Conservation (phyloP, 1,284 basidiomycete genomes). For the Apiotrichum porosum region DNA sequence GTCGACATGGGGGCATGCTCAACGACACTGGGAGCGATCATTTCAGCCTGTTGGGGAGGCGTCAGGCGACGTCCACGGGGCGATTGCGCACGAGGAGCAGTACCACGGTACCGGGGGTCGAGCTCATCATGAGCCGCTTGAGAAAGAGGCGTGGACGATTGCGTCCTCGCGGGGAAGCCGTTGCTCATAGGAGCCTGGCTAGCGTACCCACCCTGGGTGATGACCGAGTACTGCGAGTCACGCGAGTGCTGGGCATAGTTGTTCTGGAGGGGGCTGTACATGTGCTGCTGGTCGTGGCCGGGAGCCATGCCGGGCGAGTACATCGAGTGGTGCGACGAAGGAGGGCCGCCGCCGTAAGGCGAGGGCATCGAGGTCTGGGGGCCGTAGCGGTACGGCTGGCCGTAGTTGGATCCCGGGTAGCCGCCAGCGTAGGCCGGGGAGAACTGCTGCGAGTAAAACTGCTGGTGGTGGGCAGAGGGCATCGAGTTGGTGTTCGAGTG, state of each 20-base stretch:
- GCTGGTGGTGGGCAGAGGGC: slow-evolving; percentile 28
- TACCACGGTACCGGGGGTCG: slow-evolving; percentile 21
- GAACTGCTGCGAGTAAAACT: slow-evolving; percentile 30
- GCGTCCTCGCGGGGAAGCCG: slow-evolving; percentile 39
- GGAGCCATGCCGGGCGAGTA: slow-evolving; percentile 31
- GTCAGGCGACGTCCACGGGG: slow-evolving; percentile 25
- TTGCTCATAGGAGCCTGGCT: slow-evolving; percentile 31
- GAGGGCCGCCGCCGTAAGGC: slow-evolving; percentile 26
- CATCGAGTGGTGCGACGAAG: slow-evolving; percentile 27
- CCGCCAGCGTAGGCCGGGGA: slow-evolving; percentile 30
- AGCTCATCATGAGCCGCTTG: slow-evolving; percentile 23
- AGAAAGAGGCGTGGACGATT: slow-evolving; percentile 36
- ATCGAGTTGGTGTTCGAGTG: slow-evolving; percentile 36
- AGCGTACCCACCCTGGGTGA: slow-evolving; percentile 30
- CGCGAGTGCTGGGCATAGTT: slow-evolving; percentile 36
- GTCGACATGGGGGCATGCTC: slow-evolving; percentile 26
- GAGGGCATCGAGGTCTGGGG: slow-evolving; percentile 25
- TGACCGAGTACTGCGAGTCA: slow-evolving; percentile 34
- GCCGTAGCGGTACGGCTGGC: slow-evolving; percentile 28
- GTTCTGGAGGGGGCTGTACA: slow-evolving; percentile 37
- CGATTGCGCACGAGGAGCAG: slow-evolving; percentile 13
- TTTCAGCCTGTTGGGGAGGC: slow-evolving; percentile 27
- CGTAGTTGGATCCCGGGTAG: slow-evolving; percentile 29
- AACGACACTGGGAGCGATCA: slow-evolving; percentile 33
- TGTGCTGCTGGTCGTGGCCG: slow-evolving; percentile 36